Percentiles rank a stretch among this genome's conserved stretches.
Conservation (phyloP, 75 land plant species). For the Cupressus sempervirens region DNA sequence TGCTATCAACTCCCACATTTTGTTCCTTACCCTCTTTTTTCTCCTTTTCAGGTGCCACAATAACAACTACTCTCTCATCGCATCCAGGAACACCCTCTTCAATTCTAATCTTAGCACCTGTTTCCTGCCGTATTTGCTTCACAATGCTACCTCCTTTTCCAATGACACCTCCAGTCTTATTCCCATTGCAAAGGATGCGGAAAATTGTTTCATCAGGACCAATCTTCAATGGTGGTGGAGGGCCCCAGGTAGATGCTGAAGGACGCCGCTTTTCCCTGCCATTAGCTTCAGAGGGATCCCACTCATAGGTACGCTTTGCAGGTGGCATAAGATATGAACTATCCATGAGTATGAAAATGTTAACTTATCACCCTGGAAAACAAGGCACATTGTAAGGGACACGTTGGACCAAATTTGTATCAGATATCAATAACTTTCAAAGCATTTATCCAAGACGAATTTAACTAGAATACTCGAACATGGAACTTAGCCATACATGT, state of each 20-base stretch:
- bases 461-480: background rate
- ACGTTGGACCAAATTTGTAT: background rate
- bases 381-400: background rate
- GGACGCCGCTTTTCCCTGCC: conserved; percentile 26
- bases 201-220: conserved; percentile 31
- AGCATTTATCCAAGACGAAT: background rate
- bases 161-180: conserved; percentile 64
- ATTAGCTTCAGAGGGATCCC: conserved; percentile 18
- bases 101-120: conserved; percentile 71
- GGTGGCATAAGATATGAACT: background rate
- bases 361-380: background rate
- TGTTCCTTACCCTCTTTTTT: conserved; percentile 15
- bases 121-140: conserved; percentile 55
- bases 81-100: conserved; percentile 73
- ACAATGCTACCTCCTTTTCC: conserved; percentile 73
- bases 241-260: background rate
- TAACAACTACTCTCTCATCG: conserved; percentile 76
- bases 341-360: background rate
- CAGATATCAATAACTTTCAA: background rate
- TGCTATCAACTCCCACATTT: conserved; percentile 11
- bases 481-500: background rate
- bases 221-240: conserved; percentile 14
- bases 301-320: conserved; percentile 25
- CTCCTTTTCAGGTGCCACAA: conserved; percentile 46
- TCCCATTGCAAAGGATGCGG: conserved; percentile 65